Evolutionary conservation across 169 alveolate species (phyloP), one percentile per base, ranked within the genome.

Genomic region (Eimeria praecox): DNA sequence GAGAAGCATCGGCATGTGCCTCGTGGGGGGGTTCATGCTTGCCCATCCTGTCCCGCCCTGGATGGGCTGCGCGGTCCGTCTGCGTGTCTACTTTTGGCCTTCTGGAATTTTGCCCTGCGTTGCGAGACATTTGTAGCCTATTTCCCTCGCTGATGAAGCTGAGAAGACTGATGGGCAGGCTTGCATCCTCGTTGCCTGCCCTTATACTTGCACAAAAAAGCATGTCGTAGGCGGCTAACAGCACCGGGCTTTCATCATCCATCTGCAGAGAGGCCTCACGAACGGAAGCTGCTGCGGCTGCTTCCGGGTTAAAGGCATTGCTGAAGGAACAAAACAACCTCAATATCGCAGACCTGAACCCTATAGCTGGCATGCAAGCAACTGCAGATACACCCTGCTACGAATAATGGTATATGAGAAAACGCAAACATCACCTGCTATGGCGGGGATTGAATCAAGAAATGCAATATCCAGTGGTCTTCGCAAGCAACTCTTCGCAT

Each of bases 161-260:
- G 22, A 82, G 71, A 24, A 82, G 90, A n/a, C 40, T 49, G 20
- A 24, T 24, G 40, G 90, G 90, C 49, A 82, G 69, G n/a, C 52
- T 3, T 42, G 12, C 46, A 10, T 33, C 14, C 10, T 27, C 9
- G 12, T 42, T 27, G 16, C 30, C 33, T 33, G 71, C 16, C 27
- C 35, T 12, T 4, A 33, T 73, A 18, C 71, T 49, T 30, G 90
- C 12, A 44, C 90, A 49, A 14, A 44, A 35, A 40, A 82, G 27
- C 44, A 82, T 49, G n/a, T 82, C 90, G 44, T 44, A 82, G 12
- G 90, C 90, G 27, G 90, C 66, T 8, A 82, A 27, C 46, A 82
- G 90, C 66, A 82, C 24, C 27, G 73, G 71, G 49, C 49, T 49
- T 16, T 33, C 35, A 44, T 82, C 90, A 27, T 82, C 90, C 9